Evolutionary conservation across 306 rosid genomes (phyloP).

Genomic region (Dicorynia guianensis): DNA sequence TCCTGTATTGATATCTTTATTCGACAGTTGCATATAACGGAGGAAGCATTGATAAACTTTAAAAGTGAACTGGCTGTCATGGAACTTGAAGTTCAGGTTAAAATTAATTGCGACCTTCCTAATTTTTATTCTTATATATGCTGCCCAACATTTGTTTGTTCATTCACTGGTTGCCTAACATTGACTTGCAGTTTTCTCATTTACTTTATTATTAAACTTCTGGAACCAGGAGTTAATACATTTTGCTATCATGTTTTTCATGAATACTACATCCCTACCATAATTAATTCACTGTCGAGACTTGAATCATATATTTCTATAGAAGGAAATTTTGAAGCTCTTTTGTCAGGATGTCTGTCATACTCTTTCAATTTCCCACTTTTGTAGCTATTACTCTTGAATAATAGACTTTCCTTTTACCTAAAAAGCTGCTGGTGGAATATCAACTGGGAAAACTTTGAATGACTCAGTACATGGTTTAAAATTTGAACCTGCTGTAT

Average conservation of each 20-base stretch:
- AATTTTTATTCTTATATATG: constrained; percentile 30
- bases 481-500: not conserved
- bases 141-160: constrained; percentile 27
- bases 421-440: no score
- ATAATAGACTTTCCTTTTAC: not conserved
- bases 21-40: constrained; percentile 74
- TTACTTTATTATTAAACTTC: not conserved
- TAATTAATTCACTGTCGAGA: constrained; percentile 3
- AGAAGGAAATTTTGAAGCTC: constrained; percentile 4
- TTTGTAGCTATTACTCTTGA: not conserved
- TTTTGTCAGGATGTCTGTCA: not conserved
- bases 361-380: not conserved
- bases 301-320: constrained; percentile 12
- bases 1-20: constrained; percentile 32
- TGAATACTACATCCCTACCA: no score
- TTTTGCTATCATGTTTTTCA: constrained; percentile 9
- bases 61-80: constrained; percentile 80
- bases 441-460: not conserved
- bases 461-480: not conserved
- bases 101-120: constrained; percentile 27
- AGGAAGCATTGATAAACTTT: constrained; percentile 76
- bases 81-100: constrained; percentile 93
- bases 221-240: not conserved
- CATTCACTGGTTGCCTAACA: constrained; percentile 8
- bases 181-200: constrained; percentile 11